These are phyloP conservation scores for Eutypella sp. DNA, from an alignment of 2,329 filamentous ascomycete genomes.

Conservation along the genomic window DNA sequence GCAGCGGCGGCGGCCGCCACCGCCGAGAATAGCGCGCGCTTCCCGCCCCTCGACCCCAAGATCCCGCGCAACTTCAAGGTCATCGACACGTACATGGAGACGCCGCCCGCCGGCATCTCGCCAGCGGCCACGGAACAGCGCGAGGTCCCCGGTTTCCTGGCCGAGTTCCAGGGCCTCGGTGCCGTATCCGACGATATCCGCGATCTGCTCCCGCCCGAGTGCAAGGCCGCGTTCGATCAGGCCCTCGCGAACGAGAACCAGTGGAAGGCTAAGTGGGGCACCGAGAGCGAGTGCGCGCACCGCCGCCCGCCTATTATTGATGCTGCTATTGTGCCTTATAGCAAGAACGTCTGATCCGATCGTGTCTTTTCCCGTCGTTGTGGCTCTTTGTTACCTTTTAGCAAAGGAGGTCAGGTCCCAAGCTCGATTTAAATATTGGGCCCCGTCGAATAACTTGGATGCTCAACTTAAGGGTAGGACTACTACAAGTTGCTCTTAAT, in stretches of 20 bases:
- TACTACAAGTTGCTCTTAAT: no score
- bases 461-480: no score
- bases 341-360: constrained; percentile 26
- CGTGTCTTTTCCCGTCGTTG: background rate
- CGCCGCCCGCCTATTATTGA: constrained; percentile 54
- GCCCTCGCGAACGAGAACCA: constrained; percentile 59
- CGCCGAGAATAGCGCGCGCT: constrained; percentile 32
- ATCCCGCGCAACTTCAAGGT: constrained; percentile 54
- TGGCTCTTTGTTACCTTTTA: no score
- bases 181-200: constrained; percentile 61
- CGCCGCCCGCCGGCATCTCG: constrained; percentile 42
- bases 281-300: constrained; percentile 55
- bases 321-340: constrained; percentile 59
- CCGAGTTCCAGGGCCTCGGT: constrained; percentile 56
- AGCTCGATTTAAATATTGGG: no score
- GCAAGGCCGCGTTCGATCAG: constrained; percentile 65
- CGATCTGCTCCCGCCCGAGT: constrained; percentile 63
- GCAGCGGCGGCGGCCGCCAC: no score
- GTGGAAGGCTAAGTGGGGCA: constrained; percentile 73
- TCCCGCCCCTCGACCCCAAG: constrained; percentile 43
- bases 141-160: constrained; percentile 42
- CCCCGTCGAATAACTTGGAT: no score
- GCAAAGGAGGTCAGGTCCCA: no score
- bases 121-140: constrained; percentile 39
- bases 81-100: constrained; percentile 50